These are phyloP conservation scores for Penicillium paneum DNA, from an alignment of 2,329 filamentous ascomycete species.

Conservation along the genomic window DNA sequence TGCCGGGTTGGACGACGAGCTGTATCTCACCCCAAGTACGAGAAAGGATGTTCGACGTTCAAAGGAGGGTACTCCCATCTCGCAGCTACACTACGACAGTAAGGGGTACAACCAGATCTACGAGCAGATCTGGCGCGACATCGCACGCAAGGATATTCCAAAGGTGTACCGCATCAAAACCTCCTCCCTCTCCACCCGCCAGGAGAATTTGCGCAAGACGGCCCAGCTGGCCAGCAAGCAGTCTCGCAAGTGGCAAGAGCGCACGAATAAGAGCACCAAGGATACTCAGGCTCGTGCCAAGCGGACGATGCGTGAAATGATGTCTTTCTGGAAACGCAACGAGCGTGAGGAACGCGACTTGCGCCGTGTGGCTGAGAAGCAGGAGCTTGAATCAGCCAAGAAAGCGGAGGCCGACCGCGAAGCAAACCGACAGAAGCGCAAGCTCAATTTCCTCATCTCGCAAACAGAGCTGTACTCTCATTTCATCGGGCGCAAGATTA, in stretches of 20 bases:
- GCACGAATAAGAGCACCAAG: constrained; percentile 98
- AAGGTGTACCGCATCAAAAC: constrained; percentile 88
- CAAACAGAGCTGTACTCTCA: constrained; percentile 98
- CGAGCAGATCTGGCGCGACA: constrained; percentile 93
- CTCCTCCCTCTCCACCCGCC: constrained; percentile 79
- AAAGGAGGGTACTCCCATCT: constrained; percentile 46
- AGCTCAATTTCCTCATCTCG: constrained; percentile 98
- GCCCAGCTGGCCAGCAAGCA: constrained; percentile 96
- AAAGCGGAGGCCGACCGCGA: constrained; percentile 97
- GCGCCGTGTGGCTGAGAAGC: constrained; percentile 88
- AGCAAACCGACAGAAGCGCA: constrained; percentile 94
- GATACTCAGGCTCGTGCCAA: constrained; percentile 96
- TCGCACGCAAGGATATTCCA: constrained; percentile 87
- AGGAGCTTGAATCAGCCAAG: constrained; percentile 93
- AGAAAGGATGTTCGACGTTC: constrained; percentile 43
- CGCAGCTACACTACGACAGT: constrained; percentile 70
- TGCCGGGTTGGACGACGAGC: constrained; percentile 53
- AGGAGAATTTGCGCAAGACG: constrained; percentile 96
- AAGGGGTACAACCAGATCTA: constrained; percentile 97
- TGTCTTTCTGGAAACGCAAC: constrained; percentile 98
- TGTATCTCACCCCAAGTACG: constrained; percentile 55
- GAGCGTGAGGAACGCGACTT: constrained; percentile 95
- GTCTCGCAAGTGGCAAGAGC: constrained; percentile 92
- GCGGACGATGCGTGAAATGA: constrained; percentile 99
- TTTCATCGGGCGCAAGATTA: constrained; percentile 99